phyloP scores from a whole-genome alignment of 1,139 yeast genomes.

The Arxiozyma heterogenica region DNA sequence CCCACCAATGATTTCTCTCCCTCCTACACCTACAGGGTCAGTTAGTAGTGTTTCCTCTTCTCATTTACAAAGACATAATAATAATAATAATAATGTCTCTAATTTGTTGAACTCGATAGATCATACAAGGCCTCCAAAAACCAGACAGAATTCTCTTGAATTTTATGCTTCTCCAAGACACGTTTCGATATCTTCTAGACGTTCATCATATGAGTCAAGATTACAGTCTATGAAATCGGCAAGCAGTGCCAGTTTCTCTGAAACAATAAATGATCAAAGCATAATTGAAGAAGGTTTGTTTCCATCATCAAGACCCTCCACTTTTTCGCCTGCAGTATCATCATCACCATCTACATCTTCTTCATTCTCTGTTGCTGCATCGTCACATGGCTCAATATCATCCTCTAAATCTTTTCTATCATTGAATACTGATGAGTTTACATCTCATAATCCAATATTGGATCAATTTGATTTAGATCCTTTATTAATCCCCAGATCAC shows the following conservation, averaged over 20 bases:
- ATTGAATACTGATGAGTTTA: background rate
- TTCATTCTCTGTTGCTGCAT: background rate
- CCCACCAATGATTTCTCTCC: conserved; percentile 18
- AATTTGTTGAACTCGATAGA: background rate
- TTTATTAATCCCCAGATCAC: conserved; percentile 52
- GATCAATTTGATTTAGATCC: conserved; percentile 38
- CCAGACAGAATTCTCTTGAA: conserved; percentile 3
- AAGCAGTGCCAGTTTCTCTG: conserved; percentile 2
- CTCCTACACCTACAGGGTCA: conserved; percentile 12
- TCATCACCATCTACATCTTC: background rate
- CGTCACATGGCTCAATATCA: background rate
- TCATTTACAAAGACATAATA: background rate
- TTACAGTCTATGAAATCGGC: background rate
- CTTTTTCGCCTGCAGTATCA: background rate
- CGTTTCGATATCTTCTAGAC: conserved; percentile 1
- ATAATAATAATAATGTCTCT: background rate
- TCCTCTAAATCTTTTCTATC: background rate
- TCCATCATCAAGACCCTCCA: background rate
- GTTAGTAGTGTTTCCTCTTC: background rate
- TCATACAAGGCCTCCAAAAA: background rate
- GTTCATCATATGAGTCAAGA: background rate
- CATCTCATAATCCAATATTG: conserved; percentile 2
- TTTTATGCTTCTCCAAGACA: background rate
- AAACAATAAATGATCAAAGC: background rate
- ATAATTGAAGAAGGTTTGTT: background rate